A percentile compares a stretch with the other conserved stretches of the same genome.
Conservation (phyloP, 2,329 filamentous ascomycete species). For the Hypoxylon sp. region DNA sequence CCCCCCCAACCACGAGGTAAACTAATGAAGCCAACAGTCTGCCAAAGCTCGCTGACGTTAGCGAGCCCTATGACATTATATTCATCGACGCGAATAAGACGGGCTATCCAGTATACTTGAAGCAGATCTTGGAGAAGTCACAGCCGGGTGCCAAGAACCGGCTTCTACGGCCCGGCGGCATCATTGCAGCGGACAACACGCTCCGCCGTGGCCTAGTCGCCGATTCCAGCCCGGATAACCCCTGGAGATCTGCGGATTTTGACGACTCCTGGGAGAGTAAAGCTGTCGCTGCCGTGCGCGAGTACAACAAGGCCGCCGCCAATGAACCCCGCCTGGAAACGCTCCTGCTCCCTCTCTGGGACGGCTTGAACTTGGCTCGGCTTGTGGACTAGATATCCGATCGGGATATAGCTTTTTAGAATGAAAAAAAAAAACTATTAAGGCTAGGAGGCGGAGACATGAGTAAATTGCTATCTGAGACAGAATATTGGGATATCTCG, state of each 20-base stretch:
- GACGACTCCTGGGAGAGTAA: constrained; percentile 35
- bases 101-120: constrained; percentile 66
- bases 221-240: constrained; percentile 58
- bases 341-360: constrained; percentile 61
- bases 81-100: constrained; percentile 70
- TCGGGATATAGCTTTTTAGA: not conserved
- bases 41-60: constrained; percentile 50
- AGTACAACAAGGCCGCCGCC: constrained; percentile 56
- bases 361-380: constrained; percentile 60
- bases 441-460: not conserved
- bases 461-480: constrained; percentile 2
- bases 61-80: constrained; percentile 66
- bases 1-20: not conserved
- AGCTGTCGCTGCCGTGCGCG: constrained; percentile 53
- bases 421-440: not conserved
- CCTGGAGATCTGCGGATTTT: constrained; percentile 42
- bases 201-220: constrained; percentile 66
- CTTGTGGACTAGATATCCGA: constrained; percentile 42
- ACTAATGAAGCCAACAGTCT: constrained; percentile 42
- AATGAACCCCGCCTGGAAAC: constrained; percentile 57
- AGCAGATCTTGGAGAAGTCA: constrained; percentile 62
- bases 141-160: constrained; percentile 56
- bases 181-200: constrained; percentile 70
- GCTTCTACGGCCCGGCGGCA: constrained; percentile 64
- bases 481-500: not conserved